phyloP scores from a whole-genome alignment of 305 asterid genomes.

The Fraxinus albicans region DNA sequence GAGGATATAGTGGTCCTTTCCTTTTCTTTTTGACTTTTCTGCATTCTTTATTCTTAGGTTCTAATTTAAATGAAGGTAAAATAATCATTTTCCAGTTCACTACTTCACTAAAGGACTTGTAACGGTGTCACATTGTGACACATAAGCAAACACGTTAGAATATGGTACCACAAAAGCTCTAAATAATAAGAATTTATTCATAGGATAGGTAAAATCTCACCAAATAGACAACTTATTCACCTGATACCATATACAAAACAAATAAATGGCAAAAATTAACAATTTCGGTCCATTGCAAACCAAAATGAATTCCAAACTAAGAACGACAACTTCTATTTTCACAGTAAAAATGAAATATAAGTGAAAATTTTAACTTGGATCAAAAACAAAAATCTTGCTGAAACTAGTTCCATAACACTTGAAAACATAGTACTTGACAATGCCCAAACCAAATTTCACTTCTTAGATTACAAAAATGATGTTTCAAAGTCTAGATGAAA shows the following conservation, averaged over 20 bases:
- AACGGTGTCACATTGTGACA: too few relatives aligned
- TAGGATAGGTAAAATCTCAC: too few relatives aligned
- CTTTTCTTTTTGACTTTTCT: too few relatives aligned
- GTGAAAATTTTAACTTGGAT: not conserved
- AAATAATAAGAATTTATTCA: too few relatives aligned
- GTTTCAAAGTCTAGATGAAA: not conserved
- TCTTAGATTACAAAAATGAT: constrained; percentile 7
- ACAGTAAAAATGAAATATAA: not conserved
- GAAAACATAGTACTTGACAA: too few relatives aligned
- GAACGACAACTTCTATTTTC: not conserved
- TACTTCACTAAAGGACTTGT: too few relatives aligned
- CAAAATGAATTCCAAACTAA: not conserved
- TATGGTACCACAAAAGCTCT: too few relatives aligned
- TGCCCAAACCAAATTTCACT: not conserved
- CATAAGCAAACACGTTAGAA: too few relatives aligned
- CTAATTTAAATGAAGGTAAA: not conserved
- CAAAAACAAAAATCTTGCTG: not conserved
- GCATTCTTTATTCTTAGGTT: not conserved
- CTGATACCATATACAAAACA: not conserved
- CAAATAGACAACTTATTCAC: too few relatives aligned
- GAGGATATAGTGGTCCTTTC: not conserved
- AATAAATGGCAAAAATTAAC: not conserved
- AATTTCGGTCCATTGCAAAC: not conserved
- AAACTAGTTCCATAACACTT: not conserved
- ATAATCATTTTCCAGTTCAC: too few relatives aligned